A percentile compares a stretch with the other conserved stretches of the same genome.
Conservation (phyloP, 164 flowering plant species). For the Magnolia kwangsiensis region DNA sequence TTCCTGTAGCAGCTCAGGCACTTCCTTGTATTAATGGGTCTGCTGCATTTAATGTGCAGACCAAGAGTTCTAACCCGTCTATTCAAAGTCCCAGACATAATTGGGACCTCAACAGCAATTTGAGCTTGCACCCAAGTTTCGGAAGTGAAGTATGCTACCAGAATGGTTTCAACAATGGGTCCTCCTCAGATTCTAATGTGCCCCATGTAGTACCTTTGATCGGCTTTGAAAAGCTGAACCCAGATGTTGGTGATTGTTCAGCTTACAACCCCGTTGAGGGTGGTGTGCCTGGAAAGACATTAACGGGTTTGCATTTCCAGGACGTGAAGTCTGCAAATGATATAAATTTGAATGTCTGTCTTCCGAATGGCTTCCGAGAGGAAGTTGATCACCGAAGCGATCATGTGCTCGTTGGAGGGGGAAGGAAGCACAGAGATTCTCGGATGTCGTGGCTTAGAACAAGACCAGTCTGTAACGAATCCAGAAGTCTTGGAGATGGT, state of each 20-base stretch:
- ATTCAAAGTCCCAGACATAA: constrained; percentile 16
- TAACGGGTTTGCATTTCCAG: constrained; percentile 25
- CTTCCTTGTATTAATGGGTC: constrained; percentile 15
- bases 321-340: constrained; percentile 37
- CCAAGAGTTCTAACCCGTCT: constrained; percentile 14
- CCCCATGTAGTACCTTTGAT: constrained; percentile 22
- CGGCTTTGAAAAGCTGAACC: constrained; percentile 22
- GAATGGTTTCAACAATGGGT: constrained; percentile 20
- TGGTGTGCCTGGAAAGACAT: constrained; percentile 19
- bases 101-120: constrained; percentile 13
- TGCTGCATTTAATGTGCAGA: neutral
- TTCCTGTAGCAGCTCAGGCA: constrained; percentile 21
- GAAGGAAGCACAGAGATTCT: constrained; percentile 25
- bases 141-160: constrained; percentile 15
- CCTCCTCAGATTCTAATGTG: constrained; percentile 20
- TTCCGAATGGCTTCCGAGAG: constrained; percentile 25
- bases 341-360: constrained; percentile 32
- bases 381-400: constrained; percentile 18
- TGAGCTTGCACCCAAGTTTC: constrained; percentile 16
- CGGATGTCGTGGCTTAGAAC: constrained; percentile 33
- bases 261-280: constrained; percentile 22
- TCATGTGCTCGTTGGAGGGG: constrained; percentile 25
- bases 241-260: constrained; percentile 9
- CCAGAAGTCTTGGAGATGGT: constrained; percentile 15
- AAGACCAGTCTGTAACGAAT: constrained; percentile 10